These are phyloP conservation scores for Pharus latifolius DNA, from an alignment of 176 grass and related monocot species.

Conservation along the genomic window DNA sequence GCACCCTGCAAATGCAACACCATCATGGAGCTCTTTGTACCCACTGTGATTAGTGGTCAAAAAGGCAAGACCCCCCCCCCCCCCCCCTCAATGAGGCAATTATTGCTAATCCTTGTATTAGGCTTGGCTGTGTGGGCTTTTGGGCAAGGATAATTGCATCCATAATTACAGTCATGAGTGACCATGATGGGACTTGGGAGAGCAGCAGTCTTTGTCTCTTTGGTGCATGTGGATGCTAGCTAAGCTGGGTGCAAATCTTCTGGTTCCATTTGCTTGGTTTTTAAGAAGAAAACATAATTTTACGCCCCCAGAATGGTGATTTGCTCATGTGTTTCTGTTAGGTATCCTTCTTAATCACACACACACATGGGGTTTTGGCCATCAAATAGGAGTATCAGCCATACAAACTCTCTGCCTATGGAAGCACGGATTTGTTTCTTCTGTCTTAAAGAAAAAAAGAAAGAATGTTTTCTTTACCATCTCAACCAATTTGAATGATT, in stretches of 20 bases:
- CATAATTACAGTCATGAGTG: conserved; percentile 37
- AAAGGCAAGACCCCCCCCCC: background rate
- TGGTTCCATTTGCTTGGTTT: background rate
- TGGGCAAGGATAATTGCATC: conserved; percentile 20
- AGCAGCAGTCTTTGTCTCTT: conserved; percentile 11
- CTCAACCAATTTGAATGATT: too few species aligned
- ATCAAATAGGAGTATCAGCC: too few species aligned
- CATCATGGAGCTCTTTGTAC: background rate
- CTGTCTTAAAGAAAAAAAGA: too few species aligned
- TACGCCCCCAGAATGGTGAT: background rate
- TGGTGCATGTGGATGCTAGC: conserved; percentile 16
- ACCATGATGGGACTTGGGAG: conserved; percentile 31
- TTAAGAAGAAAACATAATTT: background rate
- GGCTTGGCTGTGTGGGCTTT: conserved; percentile 18
- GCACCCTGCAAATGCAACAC: conserved; percentile 22
- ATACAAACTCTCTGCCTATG: too few species aligned
- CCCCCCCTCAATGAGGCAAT: conserved; percentile 25
- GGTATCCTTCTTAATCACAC: background rate
- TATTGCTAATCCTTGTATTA: conserved; percentile 27
- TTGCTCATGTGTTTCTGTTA: background rate
- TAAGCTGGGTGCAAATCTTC: conserved; percentile 22
- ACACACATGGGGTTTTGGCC: background rate
- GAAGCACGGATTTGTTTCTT: too few species aligned
- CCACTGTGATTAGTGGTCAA: conserved; percentile 17
- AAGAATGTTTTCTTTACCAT: too few species aligned